These are phyloP conservation scores for Chloropicon primus DNA, from an alignment of 139 green algal species.

Conservation along the genomic window DNA sequence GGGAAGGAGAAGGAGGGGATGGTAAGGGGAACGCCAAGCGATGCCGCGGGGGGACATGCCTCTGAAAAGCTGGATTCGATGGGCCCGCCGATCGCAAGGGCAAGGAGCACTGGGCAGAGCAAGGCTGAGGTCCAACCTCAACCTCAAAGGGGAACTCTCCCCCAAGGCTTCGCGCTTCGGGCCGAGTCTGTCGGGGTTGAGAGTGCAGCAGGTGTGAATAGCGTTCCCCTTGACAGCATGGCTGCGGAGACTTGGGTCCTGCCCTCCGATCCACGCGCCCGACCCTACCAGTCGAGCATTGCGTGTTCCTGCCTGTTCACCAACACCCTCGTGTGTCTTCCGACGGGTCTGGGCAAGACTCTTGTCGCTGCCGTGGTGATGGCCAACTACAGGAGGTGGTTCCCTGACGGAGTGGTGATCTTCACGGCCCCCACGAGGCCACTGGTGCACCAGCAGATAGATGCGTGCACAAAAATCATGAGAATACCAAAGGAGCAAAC, in stretches of 20 bases:
- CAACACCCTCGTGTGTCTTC: slow-evolving; percentile 90
- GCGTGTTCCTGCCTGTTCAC: slow-evolving; percentile 45
- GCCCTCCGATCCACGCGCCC: slow-evolving; percentile 4
- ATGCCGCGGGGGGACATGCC: too few species aligned
- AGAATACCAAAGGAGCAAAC: slow-evolving; percentile 43
- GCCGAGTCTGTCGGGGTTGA: too few species aligned
- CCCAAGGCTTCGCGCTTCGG: too few species aligned
- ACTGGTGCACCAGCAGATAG: slow-evolving; percentile 82
- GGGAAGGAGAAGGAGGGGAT: too few species aligned
- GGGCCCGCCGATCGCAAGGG: too few species aligned
- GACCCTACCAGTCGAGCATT: slow-evolving; percentile 32
- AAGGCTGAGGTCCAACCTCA: neutral
- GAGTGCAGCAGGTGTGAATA: too few species aligned
- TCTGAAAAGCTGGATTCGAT: too few species aligned
- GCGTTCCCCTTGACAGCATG: neutral
- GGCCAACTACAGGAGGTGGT: slow-evolving; percentile 89
- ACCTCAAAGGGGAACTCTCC: neutral
- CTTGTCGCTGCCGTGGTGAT: slow-evolving; percentile 88
- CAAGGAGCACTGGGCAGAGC: too few species aligned
- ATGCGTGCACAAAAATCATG: slow-evolving; percentile 60
- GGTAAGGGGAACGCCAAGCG: too few species aligned
- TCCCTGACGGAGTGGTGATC: slow-evolving; percentile 76
- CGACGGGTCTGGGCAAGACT: slow-evolving; percentile 93
- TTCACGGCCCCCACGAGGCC: slow-evolving; percentile 85
- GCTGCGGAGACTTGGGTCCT: neutral